phyloP scores from a whole-genome alignment of 83 land plant species.

The Larix sibirica region DNA sequence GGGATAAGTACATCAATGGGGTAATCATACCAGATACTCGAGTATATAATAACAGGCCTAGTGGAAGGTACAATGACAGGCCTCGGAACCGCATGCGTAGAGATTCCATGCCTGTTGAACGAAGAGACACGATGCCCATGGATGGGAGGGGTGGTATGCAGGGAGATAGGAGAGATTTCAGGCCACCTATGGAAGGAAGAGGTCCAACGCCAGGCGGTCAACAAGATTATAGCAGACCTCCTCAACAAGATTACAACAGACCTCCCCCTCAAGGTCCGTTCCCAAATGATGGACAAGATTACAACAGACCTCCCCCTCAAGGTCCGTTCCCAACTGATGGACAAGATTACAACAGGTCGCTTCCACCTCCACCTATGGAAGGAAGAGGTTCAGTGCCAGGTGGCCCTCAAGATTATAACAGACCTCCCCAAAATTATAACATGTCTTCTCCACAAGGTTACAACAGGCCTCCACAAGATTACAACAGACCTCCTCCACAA shows the following conservation, averaged over 20 bases:
- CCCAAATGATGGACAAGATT: background rate
- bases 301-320: background rate
- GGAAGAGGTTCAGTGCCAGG: constrained; percentile 1
- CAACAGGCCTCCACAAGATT: background rate
- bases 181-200: background rate
- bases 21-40: constrained; percentile 60
- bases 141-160: background rate
- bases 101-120: constrained; percentile 16
- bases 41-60: constrained; percentile 34
- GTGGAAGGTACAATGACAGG: constrained; percentile 25
- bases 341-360: background rate
- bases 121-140: constrained; percentile 9
- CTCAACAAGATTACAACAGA: background rate
- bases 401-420: background rate
- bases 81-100: constrained; percentile 24
- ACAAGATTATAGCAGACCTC: constrained; percentile 19
- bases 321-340: background rate
- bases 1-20: constrained; percentile 68
- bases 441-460: background rate
- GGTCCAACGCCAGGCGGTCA: background rate
- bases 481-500: constrained; percentile 2
- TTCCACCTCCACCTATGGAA: background rate
- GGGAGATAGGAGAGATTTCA: background rate
- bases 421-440: background rate
- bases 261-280: background rate